Base-by-base conservation (phyloP, 352 stramenopile genomes). In the Pythium oligandrum region DNA sequence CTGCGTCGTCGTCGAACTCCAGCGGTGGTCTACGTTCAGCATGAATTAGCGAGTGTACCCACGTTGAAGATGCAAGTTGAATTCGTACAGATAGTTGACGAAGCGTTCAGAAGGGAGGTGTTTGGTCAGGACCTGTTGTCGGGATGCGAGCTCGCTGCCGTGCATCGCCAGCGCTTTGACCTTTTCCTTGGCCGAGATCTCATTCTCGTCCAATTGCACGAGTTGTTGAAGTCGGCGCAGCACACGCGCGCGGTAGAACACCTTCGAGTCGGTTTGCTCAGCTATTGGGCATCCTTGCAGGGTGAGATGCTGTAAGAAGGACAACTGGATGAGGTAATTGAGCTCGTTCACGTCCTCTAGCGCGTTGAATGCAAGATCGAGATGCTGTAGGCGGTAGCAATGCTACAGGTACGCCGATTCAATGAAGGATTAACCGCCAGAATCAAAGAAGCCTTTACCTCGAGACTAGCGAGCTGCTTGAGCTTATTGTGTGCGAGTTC, bases 91-190 rank as follows among this genome's bases (percentile, higher is more conserved):
- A 44, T 70, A 83, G 55, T 92, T 78, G 43, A 68, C 57, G 42
- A 92, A 92, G 48, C 88, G 63, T 44, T 80, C 61, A 6, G 53
- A 55, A 0, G 77, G 70, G 1, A 92, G 55, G 44, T 81, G 72
- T 44, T 72, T 80, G 17, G 71, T 61, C 8, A 86, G 79, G 50
- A 88, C 70, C 17, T 67, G 56, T n/a, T 70, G 70, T n/a, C 81
- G 73, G 4, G 76, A 70, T 34, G 55, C 64, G 5, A 83, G 55
- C 45, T 92, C 81, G 57, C 72, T 76, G 40, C 81, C 81, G 55
- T 92, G 81, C 73, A 92, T 86, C 12, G 68, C 77, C 9, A 82
- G 64, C 26, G 78, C 77, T 55, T 92, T 92, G 53, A 88, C 69
- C 58, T 89, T 89, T 51, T 90, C 78, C 48, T 80, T 86, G 11